These are phyloP conservation scores for Rhinocladiella similis DNA, from an alignment of 2,329 filamentous ascomycete genomes.

Conservation along the genomic window DNA sequence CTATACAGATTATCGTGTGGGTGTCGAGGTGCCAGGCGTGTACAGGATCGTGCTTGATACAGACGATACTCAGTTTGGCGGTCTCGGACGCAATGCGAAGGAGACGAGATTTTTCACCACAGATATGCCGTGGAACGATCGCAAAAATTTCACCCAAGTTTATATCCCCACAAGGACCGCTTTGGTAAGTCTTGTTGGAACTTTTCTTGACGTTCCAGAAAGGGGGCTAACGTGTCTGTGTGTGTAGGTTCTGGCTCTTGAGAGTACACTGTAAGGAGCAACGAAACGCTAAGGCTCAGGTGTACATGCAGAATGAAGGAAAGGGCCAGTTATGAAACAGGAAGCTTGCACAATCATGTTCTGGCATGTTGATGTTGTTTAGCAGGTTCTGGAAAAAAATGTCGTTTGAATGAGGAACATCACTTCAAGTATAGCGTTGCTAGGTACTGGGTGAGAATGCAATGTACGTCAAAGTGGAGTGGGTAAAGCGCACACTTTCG, in stretches of 20 bases:
- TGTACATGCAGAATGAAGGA: too few species aligned
- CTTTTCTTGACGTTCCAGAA: neutral
- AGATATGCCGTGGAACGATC: slow-evolving; percentile 82
- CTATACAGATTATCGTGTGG: slow-evolving; percentile 89
- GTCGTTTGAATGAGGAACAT: too few species aligned
- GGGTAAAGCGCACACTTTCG: too few species aligned
- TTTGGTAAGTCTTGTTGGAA: slow-evolving; percentile 56
- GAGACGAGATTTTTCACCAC: slow-evolving; percentile 91
- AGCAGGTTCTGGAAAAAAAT: too few species aligned
- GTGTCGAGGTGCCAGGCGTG: slow-evolving; percentile 78
- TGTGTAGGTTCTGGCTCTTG: slow-evolving; percentile 55
- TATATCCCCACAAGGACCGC: slow-evolving; percentile 85
- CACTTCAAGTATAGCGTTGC: too few species aligned
- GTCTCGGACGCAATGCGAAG: slow-evolving; percentile 73
- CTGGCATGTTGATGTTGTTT: neutral
- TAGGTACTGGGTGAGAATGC: too few species aligned
- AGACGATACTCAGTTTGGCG: slow-evolving; percentile 75
- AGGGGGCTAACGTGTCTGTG: slow-evolving; percentile 21
- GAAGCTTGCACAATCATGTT: neutral
- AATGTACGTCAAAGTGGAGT: too few species aligned
- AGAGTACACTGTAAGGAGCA: slow-evolving; percentile 40
- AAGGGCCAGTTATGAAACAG: too few species aligned
- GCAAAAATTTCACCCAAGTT: slow-evolving; percentile 88
- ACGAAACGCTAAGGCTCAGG: neutral
- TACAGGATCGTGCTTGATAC: slow-evolving; percentile 85